phyloP scores from a whole-genome alignment of 2,329 filamentous ascomycete genomes.

The Pseudogymnoascus sp. region DNA sequence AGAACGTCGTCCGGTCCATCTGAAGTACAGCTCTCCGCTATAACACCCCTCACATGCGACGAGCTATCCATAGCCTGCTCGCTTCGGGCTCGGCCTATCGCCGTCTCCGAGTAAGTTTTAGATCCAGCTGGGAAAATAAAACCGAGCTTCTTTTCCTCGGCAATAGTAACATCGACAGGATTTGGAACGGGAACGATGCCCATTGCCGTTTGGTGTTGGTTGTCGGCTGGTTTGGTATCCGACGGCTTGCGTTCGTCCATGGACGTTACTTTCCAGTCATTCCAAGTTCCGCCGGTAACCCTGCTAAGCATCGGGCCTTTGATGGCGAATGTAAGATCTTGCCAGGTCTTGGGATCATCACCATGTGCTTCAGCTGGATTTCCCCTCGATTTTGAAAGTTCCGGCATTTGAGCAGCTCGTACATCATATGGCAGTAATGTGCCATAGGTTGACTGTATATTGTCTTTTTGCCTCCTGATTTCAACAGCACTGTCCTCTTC shows the following conservation, averaged over 20 bases:
- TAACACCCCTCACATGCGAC: constrained; percentile 37
- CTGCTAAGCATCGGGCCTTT: constrained; percentile 38
- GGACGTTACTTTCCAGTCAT: constrained; percentile 48
- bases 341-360: constrained; percentile 40
- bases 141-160: constrained; percentile 34
- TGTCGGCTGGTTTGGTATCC: constrained; percentile 12
- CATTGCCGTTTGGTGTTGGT: constrained; percentile 9
- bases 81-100: constrained; percentile 32
- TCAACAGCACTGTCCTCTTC: constrained; percentile 41
- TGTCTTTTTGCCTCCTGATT: constrained; percentile 38
- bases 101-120: constrained; percentile 36
- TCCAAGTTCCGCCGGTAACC: constrained; percentile 37
- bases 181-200: constrained; percentile 28
- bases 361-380: constrained; percentile 20
- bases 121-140: constrained; percentile 41
- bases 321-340: constrained; percentile 43
- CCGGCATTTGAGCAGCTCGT: background rate
- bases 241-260: constrained; percentile 42
- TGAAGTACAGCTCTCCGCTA: constrained; percentile 30
- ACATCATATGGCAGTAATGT: constrained; percentile 22
- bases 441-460: constrained; percentile 22
- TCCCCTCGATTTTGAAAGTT: background rate
- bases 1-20: constrained; percentile 39
- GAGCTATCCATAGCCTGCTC: constrained; percentile 44
- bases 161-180: constrained; percentile 30